A percentile compares a stretch with the other conserved stretches of the same genome.
Evolutionary conservation across 139 green algal genomes (phyloP).

Genomic region (Nannochloris sp.): DNA sequence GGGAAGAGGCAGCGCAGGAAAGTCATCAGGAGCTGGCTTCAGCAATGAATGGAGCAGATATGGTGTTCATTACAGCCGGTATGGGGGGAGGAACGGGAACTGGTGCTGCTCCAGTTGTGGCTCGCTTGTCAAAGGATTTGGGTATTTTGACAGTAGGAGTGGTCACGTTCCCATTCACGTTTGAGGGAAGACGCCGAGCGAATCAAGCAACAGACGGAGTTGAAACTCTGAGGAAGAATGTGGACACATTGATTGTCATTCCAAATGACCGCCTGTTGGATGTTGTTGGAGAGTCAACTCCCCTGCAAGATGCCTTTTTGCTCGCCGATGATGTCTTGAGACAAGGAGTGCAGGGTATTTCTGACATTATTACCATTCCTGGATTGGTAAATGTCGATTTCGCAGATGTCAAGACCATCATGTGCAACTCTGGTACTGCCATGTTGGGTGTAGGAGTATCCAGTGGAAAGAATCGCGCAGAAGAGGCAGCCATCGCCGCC

Average conservation of each 20-base stretch:
- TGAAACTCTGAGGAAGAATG: slow-evolving; percentile 61
- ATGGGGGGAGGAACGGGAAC: slow-evolving; percentile 96
- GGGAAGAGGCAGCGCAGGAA: slow-evolving; percentile 81
- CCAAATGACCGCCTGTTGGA: slow-evolving; percentile 93
- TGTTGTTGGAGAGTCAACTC: slow-evolving; percentile 67
- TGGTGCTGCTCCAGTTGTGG: slow-evolving; percentile 87
- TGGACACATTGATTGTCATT: slow-evolving; percentile 98
- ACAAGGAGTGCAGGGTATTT: slow-evolving; percentile 92
- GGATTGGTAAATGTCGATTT: slow-evolving; percentile 99
- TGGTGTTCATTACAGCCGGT: slow-evolving; percentile 67
- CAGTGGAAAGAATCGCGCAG: slow-evolving; percentile 47
- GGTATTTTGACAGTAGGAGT: slow-evolving; percentile 95
- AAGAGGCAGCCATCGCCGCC: slow-evolving; percentile 57
- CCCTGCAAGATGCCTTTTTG: slow-evolving; percentile 89
- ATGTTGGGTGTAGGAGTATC: slow-evolving; percentile 80
- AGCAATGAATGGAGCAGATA: slow-evolving; percentile 55
- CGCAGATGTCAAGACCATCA: slow-evolving; percentile 93
- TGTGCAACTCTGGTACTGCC: slow-evolving; percentile 87
- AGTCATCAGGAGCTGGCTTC: slow-evolving; percentile 58
- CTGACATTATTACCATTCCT: slow-evolving; percentile 96
- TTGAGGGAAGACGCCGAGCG: slow-evolving; percentile 80
- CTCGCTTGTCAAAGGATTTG: slow-evolving; percentile 65
- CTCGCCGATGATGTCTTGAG: slow-evolving; percentile 93
- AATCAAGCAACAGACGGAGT: slow-evolving; percentile 63
- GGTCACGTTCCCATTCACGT: slow-evolving; percentile 93